Conservation (phyloP, 306 rosid genomes). For the Sechiopsis laciniata region DNA sequence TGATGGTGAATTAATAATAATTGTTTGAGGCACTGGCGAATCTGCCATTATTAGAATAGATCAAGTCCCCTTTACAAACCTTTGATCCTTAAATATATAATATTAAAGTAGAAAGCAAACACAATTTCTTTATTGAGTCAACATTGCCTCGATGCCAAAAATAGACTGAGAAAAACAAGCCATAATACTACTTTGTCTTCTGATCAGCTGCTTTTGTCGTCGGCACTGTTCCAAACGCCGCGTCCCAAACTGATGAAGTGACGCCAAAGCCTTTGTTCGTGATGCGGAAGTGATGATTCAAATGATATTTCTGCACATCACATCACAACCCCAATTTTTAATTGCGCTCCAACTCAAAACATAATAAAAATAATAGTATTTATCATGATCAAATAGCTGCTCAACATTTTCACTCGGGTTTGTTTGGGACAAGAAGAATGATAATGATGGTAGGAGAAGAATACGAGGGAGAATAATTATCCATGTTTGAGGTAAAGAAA, state of each 20-base stretch:
- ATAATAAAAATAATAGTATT: neutral
- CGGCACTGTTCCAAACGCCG: slow-evolving; percentile 79
- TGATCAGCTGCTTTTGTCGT: slow-evolving; percentile 40
- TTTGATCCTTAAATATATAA: slow-evolving; percentile 1
- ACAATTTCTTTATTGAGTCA: no score
- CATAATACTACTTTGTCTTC: slow-evolving; percentile 34
- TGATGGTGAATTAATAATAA: neutral
- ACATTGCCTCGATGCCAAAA: no score
- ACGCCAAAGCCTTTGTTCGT: slow-evolving; percentile 82
- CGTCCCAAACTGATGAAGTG: slow-evolving; percentile 88
- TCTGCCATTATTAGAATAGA: slow-evolving; percentile 9
- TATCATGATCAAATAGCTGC: neutral
- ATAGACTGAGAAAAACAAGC: no score
- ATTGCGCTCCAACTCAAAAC: neutral
- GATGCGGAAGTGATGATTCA: slow-evolving; percentile 89
- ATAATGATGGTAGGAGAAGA: no score
- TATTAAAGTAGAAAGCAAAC: neutral
- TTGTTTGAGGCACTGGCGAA: neutral
- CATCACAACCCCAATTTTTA: slow-evolving; percentile 4
- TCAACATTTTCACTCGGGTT: no score
- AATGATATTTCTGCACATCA: slow-evolving; percentile 66
- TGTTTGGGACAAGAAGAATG: no score
- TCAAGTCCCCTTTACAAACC: slow-evolving; percentile 14
- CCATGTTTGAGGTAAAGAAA: no score
- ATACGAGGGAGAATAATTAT: no score